These are phyloP conservation scores for Peronosclerospora sorghi DNA, from an alignment of 352 stramenopile genomes.

Conservation along the genomic window DNA sequence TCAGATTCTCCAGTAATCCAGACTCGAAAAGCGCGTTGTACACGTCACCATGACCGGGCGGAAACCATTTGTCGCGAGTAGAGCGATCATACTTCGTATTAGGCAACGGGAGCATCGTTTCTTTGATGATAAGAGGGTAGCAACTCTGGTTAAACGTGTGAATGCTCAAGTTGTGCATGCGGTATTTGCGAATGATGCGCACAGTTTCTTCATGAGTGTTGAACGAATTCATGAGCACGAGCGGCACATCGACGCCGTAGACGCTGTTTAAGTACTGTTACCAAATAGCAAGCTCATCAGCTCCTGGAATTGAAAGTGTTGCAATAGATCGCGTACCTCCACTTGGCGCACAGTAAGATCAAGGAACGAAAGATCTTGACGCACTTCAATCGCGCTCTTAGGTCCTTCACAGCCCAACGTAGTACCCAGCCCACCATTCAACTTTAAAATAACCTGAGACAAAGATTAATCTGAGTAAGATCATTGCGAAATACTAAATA, in stretches of 20 bases:
- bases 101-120: constrained; percentile 83
- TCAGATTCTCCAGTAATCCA: constrained; percentile 91
- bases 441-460: constrained; percentile 91
- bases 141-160: constrained; percentile 92
- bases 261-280: constrained; percentile 82
- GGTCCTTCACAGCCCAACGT: constrained; percentile 93
- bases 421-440: constrained; percentile 98
- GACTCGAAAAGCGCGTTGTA: constrained; percentile 97
- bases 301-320: neutral
- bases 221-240: constrained; percentile 99
- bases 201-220: constrained; percentile 97
- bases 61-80: constrained; percentile 87
- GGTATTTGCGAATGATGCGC: constrained; percentile 95
- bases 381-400: constrained; percentile 90
- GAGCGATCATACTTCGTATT: constrained; percentile 77
- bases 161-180: constrained; percentile 91
- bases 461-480: constrained; percentile 4
- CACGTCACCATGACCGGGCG: constrained; percentile 97
- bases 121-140: constrained; percentile 86
- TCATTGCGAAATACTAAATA: constrained; percentile 7
- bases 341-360: constrained; percentile 98
- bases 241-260: constrained; percentile 92
- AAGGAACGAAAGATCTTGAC: constrained; percentile 92
- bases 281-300: neutral
- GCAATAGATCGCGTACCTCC: constrained; percentile 37